These are phyloP conservation scores for Athelia psychrophila DNA, from an alignment of 1,284 basidiomycete genomes.

Conservation along the genomic window DNA sequence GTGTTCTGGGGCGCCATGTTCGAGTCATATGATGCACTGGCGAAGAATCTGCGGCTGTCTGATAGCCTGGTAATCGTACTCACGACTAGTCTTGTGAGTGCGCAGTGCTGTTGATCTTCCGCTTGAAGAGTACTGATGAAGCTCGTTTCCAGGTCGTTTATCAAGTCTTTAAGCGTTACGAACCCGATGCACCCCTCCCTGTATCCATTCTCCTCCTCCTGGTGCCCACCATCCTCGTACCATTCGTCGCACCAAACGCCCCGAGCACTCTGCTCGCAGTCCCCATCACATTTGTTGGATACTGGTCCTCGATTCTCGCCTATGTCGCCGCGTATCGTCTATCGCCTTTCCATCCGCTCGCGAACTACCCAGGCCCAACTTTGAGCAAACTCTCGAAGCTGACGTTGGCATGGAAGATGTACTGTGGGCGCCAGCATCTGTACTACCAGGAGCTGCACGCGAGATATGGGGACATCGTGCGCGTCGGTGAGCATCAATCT, in stretches of 20 bases:
- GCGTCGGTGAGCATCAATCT: conserved; percentile 29
- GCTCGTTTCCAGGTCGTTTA: background rate
- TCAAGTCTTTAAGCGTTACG: background rate
- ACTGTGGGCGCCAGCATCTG: conserved; percentile 32
- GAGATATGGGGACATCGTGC: conserved; percentile 40
- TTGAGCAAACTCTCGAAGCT: conserved; percentile 34
- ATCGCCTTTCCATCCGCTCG: conserved; percentile 42
- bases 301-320: conserved; percentile 20
- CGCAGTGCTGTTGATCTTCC: background rate
- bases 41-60: background rate
- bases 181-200: background rate
- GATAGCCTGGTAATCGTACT: background rate
- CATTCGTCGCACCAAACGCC: background rate
- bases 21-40: background rate
- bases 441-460: conserved; percentile 33
- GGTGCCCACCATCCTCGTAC: background rate
- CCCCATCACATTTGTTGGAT: conserved; percentile 2
- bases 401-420: conserved; percentile 25
- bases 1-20: background rate
- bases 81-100: background rate
- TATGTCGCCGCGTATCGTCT: conserved; percentile 38
- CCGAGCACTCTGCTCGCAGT: background rate
- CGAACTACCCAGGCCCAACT: conserved; percentile 38
- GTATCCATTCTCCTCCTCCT: background rate
- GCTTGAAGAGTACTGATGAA: no score